These are phyloP conservation scores for Sclerotinia subarctica DNA, from an alignment of 2,329 filamentous ascomycete genomes.

Conservation along the genomic window DNA sequence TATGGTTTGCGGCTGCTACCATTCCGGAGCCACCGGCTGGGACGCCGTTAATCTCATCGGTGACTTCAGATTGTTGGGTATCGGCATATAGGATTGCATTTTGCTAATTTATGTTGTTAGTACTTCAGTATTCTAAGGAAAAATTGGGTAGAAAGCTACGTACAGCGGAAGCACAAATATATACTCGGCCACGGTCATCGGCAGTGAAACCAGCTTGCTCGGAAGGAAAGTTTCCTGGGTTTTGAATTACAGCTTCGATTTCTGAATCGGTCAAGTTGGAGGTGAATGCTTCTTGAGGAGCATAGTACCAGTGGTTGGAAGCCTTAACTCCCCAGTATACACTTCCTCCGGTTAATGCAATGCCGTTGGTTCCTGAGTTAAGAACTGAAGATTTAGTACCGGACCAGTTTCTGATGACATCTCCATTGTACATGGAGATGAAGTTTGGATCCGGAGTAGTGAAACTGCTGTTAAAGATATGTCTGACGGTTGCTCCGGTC, in stretches of 20 bases:
- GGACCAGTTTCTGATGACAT: conserved; percentile 9
- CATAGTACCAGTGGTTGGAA: conserved; percentile 9
- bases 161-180: conserved; percentile 8
- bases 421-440: conserved; percentile 6
- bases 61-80: conserved; percentile 2
- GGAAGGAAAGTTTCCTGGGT: not conserved
- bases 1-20: not conserved
- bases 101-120: not conserved
- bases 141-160: not conserved
- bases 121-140: not conserved
- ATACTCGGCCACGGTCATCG: conserved; percentile 6
- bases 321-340: conserved; percentile 5
- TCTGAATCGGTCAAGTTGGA: not conserved
- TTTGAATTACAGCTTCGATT: conserved; percentile 4
- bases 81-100: conserved; percentile 8
- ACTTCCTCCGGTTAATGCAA: not conserved
- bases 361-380: not conserved
- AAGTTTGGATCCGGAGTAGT: not conserved
- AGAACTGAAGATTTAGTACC: not conserved
- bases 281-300: conserved; percentile 3
- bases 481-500: not conserved
- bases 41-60: not conserved
- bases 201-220: conserved; percentile 7
- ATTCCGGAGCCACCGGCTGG: not conserved
- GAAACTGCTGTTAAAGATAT: conserved; percentile 3